Base-by-base conservation (phyloP, 306 rosid species). In the Ochetophila trinervis region DNA sequence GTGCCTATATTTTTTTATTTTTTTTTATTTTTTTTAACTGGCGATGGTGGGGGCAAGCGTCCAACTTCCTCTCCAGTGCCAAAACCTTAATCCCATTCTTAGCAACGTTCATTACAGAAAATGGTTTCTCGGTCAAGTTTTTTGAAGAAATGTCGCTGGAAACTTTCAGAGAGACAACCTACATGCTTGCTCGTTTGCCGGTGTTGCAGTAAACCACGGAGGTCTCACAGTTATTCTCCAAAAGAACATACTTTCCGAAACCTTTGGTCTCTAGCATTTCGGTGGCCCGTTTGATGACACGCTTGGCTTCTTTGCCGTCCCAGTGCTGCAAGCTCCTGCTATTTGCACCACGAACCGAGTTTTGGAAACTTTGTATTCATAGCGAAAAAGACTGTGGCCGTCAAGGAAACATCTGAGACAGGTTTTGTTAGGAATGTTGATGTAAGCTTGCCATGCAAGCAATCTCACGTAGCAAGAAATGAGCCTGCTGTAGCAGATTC, bases 371-470 rank as follows among this genome's bases (percentile, higher is more conserved):
- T 27, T 20, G 21, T 67, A 67, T 20, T 57, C 13, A 56, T 23
- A 67, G 14, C 72, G 64, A 19, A 4, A 36, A 52, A 67, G 72
- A 5, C 10, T 0, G 45, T 45, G 63, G 17, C 27, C 18, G 14
- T 48, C 32, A 15, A 68, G 73, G 51, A 68, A 68, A 57, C 73
- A 68, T 30, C 47, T 36, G 9, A 68, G n/a, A 57, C 73, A 68
- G 48, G 57, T 11, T 16, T 48, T 68, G 12, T n/a, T n/a, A n/a
- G n/a, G n/a, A n/a, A n/a, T n/a, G n/a, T n/a, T n/a, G n/a, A n/a
- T n/a, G n/a, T n/a, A n/a, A n/a, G n/a, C n/a, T n/a, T n/a, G n/a
- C n/a, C n/a, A n/a, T n/a, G n/a, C n/a, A n/a, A n/a, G n/a, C n/a
- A n/a, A n/a, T n/a, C n/a, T n/a, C n/a, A n/a, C n/a, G n/a, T n/a